Conservation (phyloP, 129 eudicot genomes). For the Centella asiatica region DNA sequence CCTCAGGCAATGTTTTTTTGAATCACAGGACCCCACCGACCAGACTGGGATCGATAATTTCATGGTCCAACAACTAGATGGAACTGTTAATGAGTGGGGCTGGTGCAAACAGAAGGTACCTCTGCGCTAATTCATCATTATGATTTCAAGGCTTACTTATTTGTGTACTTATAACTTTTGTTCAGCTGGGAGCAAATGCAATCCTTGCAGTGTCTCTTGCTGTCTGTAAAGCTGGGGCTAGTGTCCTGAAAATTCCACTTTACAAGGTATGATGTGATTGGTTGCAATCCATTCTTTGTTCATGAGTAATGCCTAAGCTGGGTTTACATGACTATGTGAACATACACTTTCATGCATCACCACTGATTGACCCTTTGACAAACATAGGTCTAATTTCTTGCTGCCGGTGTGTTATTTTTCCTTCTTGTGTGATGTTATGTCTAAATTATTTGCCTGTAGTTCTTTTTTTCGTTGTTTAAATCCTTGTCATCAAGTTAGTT, state of each 20-base stretch:
- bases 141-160: slow-evolving; percentile 2
- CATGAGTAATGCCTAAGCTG: no score
- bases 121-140: not conserved
- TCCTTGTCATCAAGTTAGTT: no score
- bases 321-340: no score
- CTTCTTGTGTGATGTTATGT: no score
- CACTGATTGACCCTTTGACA: no score
- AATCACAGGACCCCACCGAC: slow-evolving; percentile 70
- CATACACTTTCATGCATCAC: no score
- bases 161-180: not conserved
- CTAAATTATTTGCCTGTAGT: no score
- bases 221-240: slow-evolving; percentile 97
- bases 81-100: slow-evolving; percentile 97
- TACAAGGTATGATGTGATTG: slow-evolving; percentile 31
- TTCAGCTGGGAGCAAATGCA: slow-evolving; percentile 96
- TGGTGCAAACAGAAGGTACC: slow-evolving; percentile 99
- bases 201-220: slow-evolving; percentile 97
- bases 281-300: no score
- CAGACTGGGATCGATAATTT: slow-evolving; percentile 81
- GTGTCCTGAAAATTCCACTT: slow-evolving; percentile 71
- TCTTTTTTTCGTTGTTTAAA: no score
- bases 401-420: no score
- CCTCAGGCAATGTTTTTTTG: not conserved
- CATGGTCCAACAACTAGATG: slow-evolving; percentile 96
- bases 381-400: no score